Conservation (phyloP, 2,329 filamentous ascomycete species). For the Nannizziopsis arthrosporioides region DNA sequence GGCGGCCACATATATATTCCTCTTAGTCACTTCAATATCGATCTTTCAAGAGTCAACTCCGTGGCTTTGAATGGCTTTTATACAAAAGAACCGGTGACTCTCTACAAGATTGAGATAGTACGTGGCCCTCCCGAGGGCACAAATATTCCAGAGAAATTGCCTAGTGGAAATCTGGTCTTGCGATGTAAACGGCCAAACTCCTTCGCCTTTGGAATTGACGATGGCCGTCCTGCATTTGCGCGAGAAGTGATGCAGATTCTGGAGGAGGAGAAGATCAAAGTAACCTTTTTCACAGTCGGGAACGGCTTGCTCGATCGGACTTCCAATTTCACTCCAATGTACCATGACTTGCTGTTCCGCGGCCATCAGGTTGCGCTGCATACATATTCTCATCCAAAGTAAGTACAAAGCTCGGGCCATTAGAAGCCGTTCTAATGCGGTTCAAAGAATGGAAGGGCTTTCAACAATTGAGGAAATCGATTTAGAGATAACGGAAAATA, state of each 20-base stretch:
- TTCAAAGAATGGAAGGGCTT: slow-evolving; percentile 29
- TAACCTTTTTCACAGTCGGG: slow-evolving; percentile 62
- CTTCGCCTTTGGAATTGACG: slow-evolving; percentile 62
- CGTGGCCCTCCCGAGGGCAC: slow-evolving; percentile 41
- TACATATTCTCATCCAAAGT: slow-evolving; percentile 57
- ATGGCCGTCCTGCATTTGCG: slow-evolving; percentile 50
- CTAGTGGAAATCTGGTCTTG: slow-evolving; percentile 50
- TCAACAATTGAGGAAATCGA: slow-evolving; percentile 25
- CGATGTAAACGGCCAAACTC: slow-evolving; percentile 56
- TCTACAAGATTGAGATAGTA: slow-evolving; percentile 52
- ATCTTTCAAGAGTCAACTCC: slow-evolving; percentile 45
- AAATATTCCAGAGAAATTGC: slow-evolving; percentile 47
- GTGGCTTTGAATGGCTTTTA: slow-evolving; percentile 56
- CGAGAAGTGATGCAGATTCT: slow-evolving; percentile 51
- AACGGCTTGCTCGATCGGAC: slow-evolving; percentile 46
- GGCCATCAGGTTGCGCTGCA: slow-evolving; percentile 61
- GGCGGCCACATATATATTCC: slow-evolving; percentile 53
- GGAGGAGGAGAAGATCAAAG: slow-evolving; percentile 49
- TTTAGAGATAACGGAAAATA: slow-evolving; percentile 26
- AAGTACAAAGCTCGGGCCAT: slow-evolving; percentile 11
- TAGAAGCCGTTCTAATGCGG: background rate
- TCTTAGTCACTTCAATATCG: slow-evolving; percentile 53
- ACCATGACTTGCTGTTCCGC: slow-evolving; percentile 48
- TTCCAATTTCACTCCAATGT: slow-evolving; percentile 53
- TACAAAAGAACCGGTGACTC: slow-evolving; percentile 37